These are phyloP conservation scores for Mariannaea elegans DNA, from an alignment of 2,329 filamentous ascomycete genomes.

Conservation along the genomic window DNA sequence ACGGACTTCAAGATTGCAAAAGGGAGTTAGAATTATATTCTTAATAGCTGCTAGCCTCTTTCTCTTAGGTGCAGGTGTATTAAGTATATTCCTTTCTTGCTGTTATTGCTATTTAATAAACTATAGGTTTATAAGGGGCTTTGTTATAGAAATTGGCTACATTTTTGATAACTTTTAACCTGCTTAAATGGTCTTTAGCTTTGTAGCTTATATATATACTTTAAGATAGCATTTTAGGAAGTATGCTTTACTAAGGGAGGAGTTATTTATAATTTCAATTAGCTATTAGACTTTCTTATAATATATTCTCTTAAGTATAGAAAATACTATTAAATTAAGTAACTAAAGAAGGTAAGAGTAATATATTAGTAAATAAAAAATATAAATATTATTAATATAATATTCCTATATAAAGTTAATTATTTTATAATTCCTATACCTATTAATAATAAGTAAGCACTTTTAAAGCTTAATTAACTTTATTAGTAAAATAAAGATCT, in stretches of 20 bases:
- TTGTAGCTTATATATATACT: not conserved
- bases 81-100: slow-evolving; percentile 3
- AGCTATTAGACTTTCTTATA: not conserved
- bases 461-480: not conserved
- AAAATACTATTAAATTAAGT: slow-evolving; percentile 8
- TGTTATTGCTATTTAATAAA: not conserved
- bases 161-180: slow-evolving; percentile 3
- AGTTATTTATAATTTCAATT: not conserved
- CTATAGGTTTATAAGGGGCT: not conserved
- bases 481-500: not conserved
- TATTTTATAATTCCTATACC: not conserved
- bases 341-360: slow-evolving; percentile 8
- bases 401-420: slow-evolving; percentile 3
- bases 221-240: slow-evolving; percentile 10
- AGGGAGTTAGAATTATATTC: not conserved
- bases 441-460: not conserved
- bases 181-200: slow-evolving; percentile 4
- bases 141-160: too few species aligned
- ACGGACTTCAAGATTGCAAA: not conserved
- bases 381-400: not conserved
- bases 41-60: not conserved
- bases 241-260: slow-evolving; percentile 1
- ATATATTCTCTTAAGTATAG: not conserved
- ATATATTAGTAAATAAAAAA: not conserved
- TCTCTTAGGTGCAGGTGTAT: slow-evolving; percentile 1